Conservation (phyloP, 352 stramenopile species). For the Phytophthora multivora region DNA sequence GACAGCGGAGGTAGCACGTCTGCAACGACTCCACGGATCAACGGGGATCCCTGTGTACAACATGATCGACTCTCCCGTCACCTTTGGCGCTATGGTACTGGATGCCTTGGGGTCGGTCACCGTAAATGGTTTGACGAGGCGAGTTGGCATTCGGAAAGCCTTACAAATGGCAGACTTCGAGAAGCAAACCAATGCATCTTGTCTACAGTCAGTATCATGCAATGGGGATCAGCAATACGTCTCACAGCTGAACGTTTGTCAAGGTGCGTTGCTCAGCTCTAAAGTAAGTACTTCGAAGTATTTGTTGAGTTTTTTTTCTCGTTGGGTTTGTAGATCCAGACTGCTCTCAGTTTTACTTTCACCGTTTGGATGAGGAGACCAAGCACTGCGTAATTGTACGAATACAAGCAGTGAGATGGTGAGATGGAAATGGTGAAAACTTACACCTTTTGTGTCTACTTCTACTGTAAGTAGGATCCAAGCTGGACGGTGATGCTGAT, state of each 20-base stretch:
- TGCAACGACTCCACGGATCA: constrained; percentile 56
- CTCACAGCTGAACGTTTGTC: constrained; percentile 47
- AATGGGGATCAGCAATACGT: constrained; percentile 49
- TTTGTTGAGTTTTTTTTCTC: too few relatives aligned
- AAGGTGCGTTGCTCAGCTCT: constrained; percentile 34
- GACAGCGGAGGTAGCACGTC: constrained; percentile 43
- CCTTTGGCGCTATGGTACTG: constrained; percentile 66
- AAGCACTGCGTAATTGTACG: constrained; percentile 67
- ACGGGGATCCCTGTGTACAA: constrained; percentile 64
- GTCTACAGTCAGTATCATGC: constrained; percentile 24
- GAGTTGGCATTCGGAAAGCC: constrained; percentile 27
- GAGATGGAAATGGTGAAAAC: neutral
- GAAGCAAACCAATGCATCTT: neutral
- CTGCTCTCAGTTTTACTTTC: constrained; percentile 70
- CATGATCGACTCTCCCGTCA: constrained; percentile 68
- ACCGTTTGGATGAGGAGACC: constrained; percentile 45
- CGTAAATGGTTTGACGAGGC: constrained; percentile 50
- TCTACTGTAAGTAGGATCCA: constrained; percentile 28
- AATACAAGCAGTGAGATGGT: neutral
- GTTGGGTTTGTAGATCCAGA: constrained; percentile 57
- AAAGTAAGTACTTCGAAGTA: neutral
- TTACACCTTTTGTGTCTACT: constrained; percentile 1
- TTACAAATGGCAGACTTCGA: neutral
- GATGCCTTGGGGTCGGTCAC: constrained; percentile 45
- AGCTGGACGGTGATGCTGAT: constrained; percentile 43